Evolutionary conservation across 768 basidiomycete genomes (phyloP).

Genomic region (Chalciporus pseudorubinellus): DNA sequence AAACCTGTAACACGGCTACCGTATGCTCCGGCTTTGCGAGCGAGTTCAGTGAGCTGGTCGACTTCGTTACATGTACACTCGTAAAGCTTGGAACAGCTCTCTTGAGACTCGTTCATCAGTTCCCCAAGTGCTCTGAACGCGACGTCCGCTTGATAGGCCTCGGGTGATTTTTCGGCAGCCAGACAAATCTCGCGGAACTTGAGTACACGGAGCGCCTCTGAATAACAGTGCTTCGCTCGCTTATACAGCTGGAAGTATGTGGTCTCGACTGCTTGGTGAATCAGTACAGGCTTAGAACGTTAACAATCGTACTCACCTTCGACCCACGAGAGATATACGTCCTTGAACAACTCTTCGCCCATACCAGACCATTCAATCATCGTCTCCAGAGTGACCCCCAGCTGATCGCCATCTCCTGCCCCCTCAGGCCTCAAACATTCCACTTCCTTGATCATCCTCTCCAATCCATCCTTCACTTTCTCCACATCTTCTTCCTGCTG

Average conservation of each 20-base stretch:
- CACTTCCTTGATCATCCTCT: constrained; percentile 45
- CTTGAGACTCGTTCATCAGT: constrained; percentile 79
- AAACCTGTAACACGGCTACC: constrained; percentile 83
- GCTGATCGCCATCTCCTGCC: constrained; percentile 38
- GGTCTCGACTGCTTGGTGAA: constrained; percentile 53
- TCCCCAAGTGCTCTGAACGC: constrained; percentile 55
- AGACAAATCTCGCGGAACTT: constrained; percentile 72
- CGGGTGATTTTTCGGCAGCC: constrained; percentile 30
- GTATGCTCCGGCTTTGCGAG: constrained; percentile 68
- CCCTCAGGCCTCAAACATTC: constrained; percentile 50
- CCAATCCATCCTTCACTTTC: constrained; percentile 46
- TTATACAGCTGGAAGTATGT: constrained; percentile 81
- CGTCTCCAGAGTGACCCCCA: constrained; percentile 70
- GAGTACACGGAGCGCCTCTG: constrained; percentile 79
- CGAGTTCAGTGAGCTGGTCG: constrained; percentile 63
- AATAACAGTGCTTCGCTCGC: constrained; percentile 76
- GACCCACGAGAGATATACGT: constrained; percentile 76
- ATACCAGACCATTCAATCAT: constrained; percentile 70
- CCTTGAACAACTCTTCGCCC: constrained; percentile 49
- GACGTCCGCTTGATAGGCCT: constrained; percentile 15
- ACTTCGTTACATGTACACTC: constrained; percentile 83
- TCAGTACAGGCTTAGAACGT: background rate
- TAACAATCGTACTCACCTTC: constrained; percentile 50
- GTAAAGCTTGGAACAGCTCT: constrained; percentile 63
- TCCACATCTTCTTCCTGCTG: constrained; percentile 41